phyloP scores from a whole-genome alignment of 257 asterid genomes.

The Solanum chmielewskii region DNA sequence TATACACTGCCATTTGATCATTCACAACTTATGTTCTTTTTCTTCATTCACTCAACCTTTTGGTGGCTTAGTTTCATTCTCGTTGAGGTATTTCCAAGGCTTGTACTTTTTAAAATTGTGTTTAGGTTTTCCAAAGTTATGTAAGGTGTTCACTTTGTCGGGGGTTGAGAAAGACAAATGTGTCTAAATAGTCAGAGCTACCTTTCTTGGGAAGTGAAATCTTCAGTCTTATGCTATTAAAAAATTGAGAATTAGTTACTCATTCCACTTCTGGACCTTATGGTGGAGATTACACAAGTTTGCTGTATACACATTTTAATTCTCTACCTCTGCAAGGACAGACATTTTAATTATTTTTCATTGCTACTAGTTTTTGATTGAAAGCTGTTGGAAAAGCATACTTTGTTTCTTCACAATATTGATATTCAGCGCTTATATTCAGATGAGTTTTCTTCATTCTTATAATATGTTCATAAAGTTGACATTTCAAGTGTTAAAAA shows the following conservation, averaged over 20 bases:
- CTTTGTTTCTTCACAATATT: background rate
- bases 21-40: background rate
- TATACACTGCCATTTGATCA: background rate
- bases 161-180: background rate
- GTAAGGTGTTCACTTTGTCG: background rate
- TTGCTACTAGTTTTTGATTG: background rate
- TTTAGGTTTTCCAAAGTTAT: background rate
- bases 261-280: background rate
- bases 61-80: background rate
- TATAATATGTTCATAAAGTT: background rate
- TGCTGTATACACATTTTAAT: background rate
- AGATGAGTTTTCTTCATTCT: background rate
- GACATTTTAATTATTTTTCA: background rate
- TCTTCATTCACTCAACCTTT: background rate
- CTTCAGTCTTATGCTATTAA: background rate
- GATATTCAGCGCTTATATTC: background rate
- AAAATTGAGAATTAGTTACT: background rate
- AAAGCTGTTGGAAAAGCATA: background rate
- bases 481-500: background rate
- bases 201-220: background rate
- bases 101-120: background rate
- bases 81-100: background rate
- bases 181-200: background rate
- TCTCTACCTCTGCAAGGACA: background rate
- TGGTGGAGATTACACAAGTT: background rate